Evolutionary conservation across 148 eudicot genomes (phyloP), one percentile per base, ranked within the genome.

Genomic region (Persicaria maculosa): DNA sequence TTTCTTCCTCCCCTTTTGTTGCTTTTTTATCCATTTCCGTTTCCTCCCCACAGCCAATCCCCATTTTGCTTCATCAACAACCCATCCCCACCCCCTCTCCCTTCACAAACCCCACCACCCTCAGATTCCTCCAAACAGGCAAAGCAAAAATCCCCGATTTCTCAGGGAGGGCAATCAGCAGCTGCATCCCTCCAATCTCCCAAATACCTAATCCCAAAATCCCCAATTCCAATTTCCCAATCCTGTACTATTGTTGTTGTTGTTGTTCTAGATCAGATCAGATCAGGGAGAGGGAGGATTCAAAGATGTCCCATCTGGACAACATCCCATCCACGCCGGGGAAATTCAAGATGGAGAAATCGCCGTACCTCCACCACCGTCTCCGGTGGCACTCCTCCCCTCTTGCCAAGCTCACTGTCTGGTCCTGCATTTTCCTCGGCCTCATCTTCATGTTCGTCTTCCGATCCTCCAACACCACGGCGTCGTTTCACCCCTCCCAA

Each of bases 271-370:
- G 54, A 61, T 19, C 14, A 4, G 54, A 61, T 19, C 14, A 4
- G 57, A 9, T 52, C 57, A 52, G 0, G 76, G 80, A n/a, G 70
- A 80, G 79, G 86, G 83, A 81, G 40, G 40, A 31, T 31, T 31
- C 3, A 84, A 77, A 78, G 75, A 68, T 83, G 81, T 72, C 81
- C 59, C 88, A 85, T 82, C 79, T 83, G 77, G 93, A 87, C 20
- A 80, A 77, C n/a, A 74, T 55, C 72, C 93, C 88, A 45, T 85
- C 90, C 22, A 83, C 93, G 6, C 87, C 89, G 5, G 93, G 90
- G 7, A 87, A 87, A 81, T 85, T 87, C 84, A 88, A 88, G 88
- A 83, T 86, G 84, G 91, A 88, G 43, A 89, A 89, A 68, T 81
- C 88, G 20, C 75, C 84, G 2, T 86, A 84, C 79, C 76, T 82